A percentile compares a stretch with the other conserved stretches of the same genome.
phyloP scores from a whole-genome alignment of 2,329 filamentous ascomycete genomes.

The Venturia nashicola region DNA sequence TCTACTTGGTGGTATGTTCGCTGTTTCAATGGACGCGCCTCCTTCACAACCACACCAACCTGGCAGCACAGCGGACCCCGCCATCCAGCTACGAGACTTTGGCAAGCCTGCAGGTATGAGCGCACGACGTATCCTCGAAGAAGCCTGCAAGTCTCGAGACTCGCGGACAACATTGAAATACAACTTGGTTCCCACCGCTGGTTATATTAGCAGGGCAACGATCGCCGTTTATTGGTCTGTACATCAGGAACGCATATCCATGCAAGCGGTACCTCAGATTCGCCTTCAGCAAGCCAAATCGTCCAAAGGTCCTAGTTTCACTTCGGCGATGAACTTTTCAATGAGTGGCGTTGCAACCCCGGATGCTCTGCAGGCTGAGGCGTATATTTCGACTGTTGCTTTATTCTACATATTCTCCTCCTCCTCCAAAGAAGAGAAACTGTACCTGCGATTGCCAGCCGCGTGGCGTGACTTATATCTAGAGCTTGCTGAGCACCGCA shows the following conservation, averaged over 20 bases:
- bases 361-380: slow-evolving; percentile 70
- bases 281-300: slow-evolving; percentile 4
- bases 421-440: slow-evolving; percentile 76
- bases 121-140: slow-evolving; percentile 67
- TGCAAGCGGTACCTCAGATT: slow-evolving; percentile 1
- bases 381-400: slow-evolving; percentile 68
- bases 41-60: slow-evolving; percentile 6
- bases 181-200: slow-evolving; percentile 56
- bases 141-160: slow-evolving; percentile 78
- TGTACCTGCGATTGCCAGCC: slow-evolving; percentile 63
- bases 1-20: slow-evolving; percentile 10
- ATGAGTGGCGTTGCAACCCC: slow-evolving; percentile 67
- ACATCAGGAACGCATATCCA: slow-evolving; percentile 5
- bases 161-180: slow-evolving; percentile 54
- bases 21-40: slow-evolving; percentile 28
- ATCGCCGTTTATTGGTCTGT: slow-evolving; percentile 72
- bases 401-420: slow-evolving; percentile 70
- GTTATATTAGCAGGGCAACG: slow-evolving; percentile 64
- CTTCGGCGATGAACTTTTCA: slow-evolving; percentile 44
- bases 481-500: slow-evolving; percentile 61
- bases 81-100: slow-evolving; percentile 64
- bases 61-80: slow-evolving; percentile 28
- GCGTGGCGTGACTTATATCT: slow-evolving; percentile 78
- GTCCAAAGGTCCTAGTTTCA: slow-evolving; percentile 14
- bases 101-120: slow-evolving; percentile 68